Conservation (phyloP, 75 land plant species). For the Selaginella moellendorffii region DNA sequence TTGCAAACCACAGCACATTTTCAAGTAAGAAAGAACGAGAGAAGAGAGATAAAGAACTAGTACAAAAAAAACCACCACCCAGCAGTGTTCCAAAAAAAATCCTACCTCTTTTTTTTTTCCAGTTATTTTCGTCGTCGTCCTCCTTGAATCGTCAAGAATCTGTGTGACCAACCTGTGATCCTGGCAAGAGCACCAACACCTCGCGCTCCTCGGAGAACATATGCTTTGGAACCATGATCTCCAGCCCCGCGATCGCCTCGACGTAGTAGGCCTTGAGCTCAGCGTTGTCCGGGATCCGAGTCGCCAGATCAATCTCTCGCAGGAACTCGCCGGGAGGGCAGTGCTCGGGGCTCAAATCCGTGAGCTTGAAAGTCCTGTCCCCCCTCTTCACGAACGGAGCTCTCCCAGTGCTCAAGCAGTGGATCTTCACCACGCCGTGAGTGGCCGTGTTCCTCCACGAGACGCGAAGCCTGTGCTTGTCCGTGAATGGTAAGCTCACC, state of each 20-base stretch:
- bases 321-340: slow-evolving; percentile 95
- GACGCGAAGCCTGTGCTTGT: slow-evolving; percentile 77
- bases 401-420: slow-evolving; percentile 64
- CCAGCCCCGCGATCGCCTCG: slow-evolving; percentile 67
- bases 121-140: no score
- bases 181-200: background rate
- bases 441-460: slow-evolving; percentile 84
- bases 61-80: no score
- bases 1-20: no score
- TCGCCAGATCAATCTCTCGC: slow-evolving; percentile 75
- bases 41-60: no score
- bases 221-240: slow-evolving; percentile 90
- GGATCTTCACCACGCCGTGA: slow-evolving; percentile 77
- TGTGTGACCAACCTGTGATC: background rate
- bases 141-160: background rate
- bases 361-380: slow-evolving; percentile 73
- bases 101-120: no score
- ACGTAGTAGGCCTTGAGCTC: slow-evolving; percentile 81
- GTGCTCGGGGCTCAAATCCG: slow-evolving; percentile 80
- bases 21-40: no score
- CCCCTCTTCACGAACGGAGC: slow-evolving; percentile 63
- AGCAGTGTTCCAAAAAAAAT: no score
- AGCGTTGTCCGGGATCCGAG: slow-evolving; percentile 95
- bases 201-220: slow-evolving; percentile 28
- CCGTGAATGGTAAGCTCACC: slow-evolving; percentile 82